Base-by-base conservation (phyloP, 768 basidiomycete species). In the Naganishia randhawae region DNA sequence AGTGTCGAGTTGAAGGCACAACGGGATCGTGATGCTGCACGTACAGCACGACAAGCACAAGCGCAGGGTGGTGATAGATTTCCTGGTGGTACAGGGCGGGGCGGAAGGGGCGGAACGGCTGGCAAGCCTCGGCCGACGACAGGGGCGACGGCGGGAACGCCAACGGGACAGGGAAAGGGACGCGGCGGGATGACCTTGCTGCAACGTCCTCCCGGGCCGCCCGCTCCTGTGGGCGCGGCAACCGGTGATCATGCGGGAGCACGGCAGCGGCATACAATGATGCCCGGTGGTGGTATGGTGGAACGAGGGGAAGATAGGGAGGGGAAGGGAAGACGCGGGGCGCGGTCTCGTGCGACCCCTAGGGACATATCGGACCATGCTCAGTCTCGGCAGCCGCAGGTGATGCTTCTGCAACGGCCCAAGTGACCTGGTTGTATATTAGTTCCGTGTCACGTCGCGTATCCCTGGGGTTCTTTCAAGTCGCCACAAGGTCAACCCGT, bases 401-500 rank as follows among this genome's bases (percentile, higher is more conserved):
- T 61, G 29, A 42, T 61, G 57, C 57, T 61, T 13, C 16, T 61
- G 16, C 57, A 61, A 41, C 57, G 57, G 29, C 57, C 57, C 35
- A 61, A 61, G 57, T 61, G 37, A 61, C 25, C 29, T 19, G 41
- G 37, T 8, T 39, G 37, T 39, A n/a, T n/a, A n/a, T n/a, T n/a
- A n/a, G n/a, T n/a, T n/a, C n/a, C n/a, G n/a, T n/a, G n/a, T n/a
- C n/a, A n/a, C n/a, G n/a, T n/a, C n/a, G n/a, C n/a, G n/a, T n/a
- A n/a, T n/a, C n/a, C n/a, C n/a, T n/a, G n/a, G n/a, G n/a, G n/a
- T n/a, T n/a, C n/a, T n/a, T 39, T 39, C 37, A 39, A 7, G 37
- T 39, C 37, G 37, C 14, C 37, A 14, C 37, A 39, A n/a, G n/a
- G n/a, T n/a, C n/a, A n/a, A n/a, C n/a, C n/a, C n/a, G n/a, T n/a